A percentile compares a stretch with the other conserved stretches of the same genome.
phyloP scores from a whole-genome alignment of 1,139 yeast genomes.

The Saccharomyces pastorianus region DNA sequence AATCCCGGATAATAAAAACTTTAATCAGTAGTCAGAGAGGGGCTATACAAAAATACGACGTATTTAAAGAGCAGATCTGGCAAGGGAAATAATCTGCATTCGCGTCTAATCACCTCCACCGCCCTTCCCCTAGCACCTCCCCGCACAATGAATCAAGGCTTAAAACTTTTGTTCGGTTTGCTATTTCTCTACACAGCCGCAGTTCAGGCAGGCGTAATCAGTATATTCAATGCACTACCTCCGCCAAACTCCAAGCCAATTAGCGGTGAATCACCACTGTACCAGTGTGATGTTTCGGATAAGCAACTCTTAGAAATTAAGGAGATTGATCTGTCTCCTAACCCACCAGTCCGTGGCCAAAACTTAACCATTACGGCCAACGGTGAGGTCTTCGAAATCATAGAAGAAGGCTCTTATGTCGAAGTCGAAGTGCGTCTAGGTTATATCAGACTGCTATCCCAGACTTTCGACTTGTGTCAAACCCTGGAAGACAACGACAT shows the following conservation, averaged over 20 bases:
- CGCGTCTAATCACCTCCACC: neutral
- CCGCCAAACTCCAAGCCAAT: slow-evolving; percentile 46
- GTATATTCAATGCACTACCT: neutral
- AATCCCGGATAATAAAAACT: neutral
- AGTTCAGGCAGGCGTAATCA: neutral
- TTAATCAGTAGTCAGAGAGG: neutral
- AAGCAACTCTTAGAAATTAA: slow-evolving; percentile 58
- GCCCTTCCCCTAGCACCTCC: neutral
- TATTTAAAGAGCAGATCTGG: neutral
- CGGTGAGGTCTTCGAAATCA: slow-evolving; percentile 49
- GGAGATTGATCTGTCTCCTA: slow-evolving; percentile 58
- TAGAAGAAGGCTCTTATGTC: slow-evolving; percentile 83
- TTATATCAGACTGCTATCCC: slow-evolving; percentile 74
- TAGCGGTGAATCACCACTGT: slow-evolving; percentile 85
- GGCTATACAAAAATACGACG: neutral
- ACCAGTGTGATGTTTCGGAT: slow-evolving; percentile 59
- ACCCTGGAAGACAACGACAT: slow-evolving; percentile 73
- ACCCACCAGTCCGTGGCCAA: slow-evolving; percentile 79
- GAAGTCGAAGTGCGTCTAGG: slow-evolving; percentile 92
- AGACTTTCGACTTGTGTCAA: slow-evolving; percentile 86
- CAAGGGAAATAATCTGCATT: neutral
- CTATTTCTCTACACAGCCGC: neutral
- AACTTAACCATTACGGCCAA: slow-evolving; percentile 71
- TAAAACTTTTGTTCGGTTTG: neutral
- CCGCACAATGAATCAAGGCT: neutral